Conservation (phyloP, 2,329 filamentous ascomycete genomes). For the Trichophyton mentagrophytes region DNA sequence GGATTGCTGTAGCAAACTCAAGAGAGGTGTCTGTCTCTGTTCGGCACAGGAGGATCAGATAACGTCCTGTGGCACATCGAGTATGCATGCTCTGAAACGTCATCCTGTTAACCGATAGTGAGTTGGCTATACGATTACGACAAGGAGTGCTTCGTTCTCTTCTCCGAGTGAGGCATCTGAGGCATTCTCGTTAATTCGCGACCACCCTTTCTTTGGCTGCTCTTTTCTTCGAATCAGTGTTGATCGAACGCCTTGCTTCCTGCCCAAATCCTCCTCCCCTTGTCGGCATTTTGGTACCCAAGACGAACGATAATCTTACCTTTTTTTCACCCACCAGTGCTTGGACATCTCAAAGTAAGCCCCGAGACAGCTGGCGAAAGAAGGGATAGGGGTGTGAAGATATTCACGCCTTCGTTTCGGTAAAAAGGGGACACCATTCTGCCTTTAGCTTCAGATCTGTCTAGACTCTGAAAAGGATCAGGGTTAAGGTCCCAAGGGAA, state of each 20-base stretch:
- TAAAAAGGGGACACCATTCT: neutral
- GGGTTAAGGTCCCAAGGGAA: neutral
- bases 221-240: neutral
- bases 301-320: neutral
- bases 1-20: neutral
- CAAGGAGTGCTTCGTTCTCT: neutral
- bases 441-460: neutral
- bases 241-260: neutral
- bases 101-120: neutral
- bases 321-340: neutral
- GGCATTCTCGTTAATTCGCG: neutral
- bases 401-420: neutral
- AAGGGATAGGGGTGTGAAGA: neutral
- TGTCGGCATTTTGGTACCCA: neutral
- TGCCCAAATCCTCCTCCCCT: neutral
- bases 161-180: neutral
- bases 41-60: neutral
- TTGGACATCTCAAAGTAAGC: neutral
- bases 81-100: conserved; percentile 1
- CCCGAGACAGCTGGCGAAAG: neutral
- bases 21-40: neutral
- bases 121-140: neutral
- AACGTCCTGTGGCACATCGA: neutral
- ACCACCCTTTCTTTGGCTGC: neutral
- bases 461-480: neutral